These are phyloP conservation scores for Coemansia reversa DNA, from an alignment of 192 early-diverging fungal species.

Conservation along the genomic window DNA sequence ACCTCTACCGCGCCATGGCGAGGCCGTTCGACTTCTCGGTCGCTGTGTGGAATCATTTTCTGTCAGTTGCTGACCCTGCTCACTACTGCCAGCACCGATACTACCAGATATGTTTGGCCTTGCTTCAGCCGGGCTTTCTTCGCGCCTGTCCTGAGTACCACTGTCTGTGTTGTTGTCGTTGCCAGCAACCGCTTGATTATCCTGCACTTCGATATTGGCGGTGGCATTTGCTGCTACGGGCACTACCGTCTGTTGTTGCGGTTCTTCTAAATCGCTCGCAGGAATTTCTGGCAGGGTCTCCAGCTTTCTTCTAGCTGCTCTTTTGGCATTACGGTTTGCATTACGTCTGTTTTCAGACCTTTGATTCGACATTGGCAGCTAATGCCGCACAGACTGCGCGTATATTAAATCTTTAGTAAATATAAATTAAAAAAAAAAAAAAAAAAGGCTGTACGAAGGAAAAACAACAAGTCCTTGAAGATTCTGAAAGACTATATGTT, in stretches of 20 bases:
- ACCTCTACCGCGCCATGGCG: conserved; percentile 38
- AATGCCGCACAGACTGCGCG: not conserved
- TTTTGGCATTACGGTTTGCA: conserved; percentile 4
- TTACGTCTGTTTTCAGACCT: conserved; percentile 19
- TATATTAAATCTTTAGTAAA: not conserved
- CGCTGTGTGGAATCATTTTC: not conserved
- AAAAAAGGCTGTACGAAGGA: no score
- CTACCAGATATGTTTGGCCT: not conserved
- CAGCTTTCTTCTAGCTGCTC: conserved; percentile 15
- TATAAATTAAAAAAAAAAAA: not conserved
- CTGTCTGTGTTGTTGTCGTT: not conserved
- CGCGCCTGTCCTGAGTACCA: not conserved
- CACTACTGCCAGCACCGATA: not conserved
- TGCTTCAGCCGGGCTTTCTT: not conserved
- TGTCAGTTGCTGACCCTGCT: conserved; percentile 1
- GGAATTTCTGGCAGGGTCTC: conserved; percentile 47
- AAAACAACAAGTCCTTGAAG: no score
- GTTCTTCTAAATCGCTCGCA: conserved; percentile 10
- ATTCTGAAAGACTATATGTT: not conserved
- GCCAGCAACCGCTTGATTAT: not conserved
- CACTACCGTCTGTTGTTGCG: not conserved
- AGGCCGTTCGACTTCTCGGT: conserved; percentile 35
- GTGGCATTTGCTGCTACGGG: not conserved
- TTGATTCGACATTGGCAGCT: conserved; percentile 24
- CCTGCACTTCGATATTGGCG: not conserved